Percentiles rank a stretch among this genome's conserved stretches.
These are phyloP conservation scores for Iris pallida DNA, from an alignment of 116 monocot genomes.

Conservation along the genomic window DNA sequence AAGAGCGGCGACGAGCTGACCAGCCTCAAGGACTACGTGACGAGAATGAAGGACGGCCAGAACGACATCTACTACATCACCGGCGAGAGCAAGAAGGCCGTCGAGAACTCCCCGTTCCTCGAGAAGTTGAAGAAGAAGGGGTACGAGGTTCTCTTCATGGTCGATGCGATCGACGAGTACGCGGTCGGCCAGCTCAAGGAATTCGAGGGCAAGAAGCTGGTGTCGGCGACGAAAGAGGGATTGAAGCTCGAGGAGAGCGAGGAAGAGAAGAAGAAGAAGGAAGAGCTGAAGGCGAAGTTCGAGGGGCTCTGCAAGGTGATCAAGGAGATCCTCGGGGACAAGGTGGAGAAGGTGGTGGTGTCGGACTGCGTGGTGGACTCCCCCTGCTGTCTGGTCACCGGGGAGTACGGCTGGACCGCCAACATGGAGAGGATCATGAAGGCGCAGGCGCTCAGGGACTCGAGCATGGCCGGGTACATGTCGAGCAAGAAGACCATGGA, in stretches of 20 bases:
- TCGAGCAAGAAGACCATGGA: slow-evolving; percentile 62
- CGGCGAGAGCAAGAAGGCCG: slow-evolving; percentile 60
- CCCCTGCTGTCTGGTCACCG: slow-evolving; percentile 51
- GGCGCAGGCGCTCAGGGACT: slow-evolving; percentile 45
- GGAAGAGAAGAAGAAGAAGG: slow-evolving; percentile 49
- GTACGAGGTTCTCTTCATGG: slow-evolving; percentile 52
- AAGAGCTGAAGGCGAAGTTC: slow-evolving; percentile 40
- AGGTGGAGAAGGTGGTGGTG: slow-evolving; percentile 52
- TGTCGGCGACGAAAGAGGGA: slow-evolving; percentile 53
- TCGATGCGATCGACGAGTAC: slow-evolving; percentile 61
- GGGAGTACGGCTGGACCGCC: slow-evolving; percentile 53
- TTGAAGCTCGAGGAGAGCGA: slow-evolving; percentile 46
- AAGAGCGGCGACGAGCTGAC: slow-evolving; percentile 52
- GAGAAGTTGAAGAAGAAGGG: slow-evolving; percentile 58
- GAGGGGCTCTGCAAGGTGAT: slow-evolving; percentile 55
- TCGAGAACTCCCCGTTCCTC: slow-evolving; percentile 53
- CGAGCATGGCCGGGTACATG: slow-evolving; percentile 53
- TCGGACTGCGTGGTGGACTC: slow-evolving; percentile 51
- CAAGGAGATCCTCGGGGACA: slow-evolving; percentile 49
- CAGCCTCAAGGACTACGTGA: slow-evolving; percentile 57
- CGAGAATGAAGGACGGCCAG: slow-evolving; percentile 62
- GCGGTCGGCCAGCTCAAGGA: slow-evolving; percentile 51
- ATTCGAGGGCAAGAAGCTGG: slow-evolving; percentile 52
- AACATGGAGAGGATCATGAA: slow-evolving; percentile 68
- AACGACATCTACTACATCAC: slow-evolving; percentile 56